Evolutionary conservation across 306 rosid genomes (phyloP).

Genomic region (Quercus engelmannii): DNA sequence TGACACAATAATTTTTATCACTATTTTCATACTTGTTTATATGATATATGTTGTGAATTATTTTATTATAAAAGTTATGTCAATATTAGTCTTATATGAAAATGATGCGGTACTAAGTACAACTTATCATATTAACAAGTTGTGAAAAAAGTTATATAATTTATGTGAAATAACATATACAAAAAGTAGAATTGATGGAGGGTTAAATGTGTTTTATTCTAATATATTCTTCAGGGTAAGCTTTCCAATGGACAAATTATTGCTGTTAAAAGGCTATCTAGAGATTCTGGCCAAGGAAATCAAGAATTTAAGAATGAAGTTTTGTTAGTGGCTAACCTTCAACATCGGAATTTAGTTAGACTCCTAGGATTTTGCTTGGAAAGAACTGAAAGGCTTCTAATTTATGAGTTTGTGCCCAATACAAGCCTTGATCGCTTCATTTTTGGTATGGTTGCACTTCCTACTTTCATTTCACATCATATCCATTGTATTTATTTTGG

Average conservation of each 20-base stretch:
- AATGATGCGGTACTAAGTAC: no score
- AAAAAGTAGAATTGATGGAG: neutral
- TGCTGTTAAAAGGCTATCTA: neutral
- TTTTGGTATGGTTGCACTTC: neutral
- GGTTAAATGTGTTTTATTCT: neutral
- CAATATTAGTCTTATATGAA: no score
- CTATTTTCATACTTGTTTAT: no score
- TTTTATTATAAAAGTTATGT: no score
- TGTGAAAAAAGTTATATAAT: neutral
- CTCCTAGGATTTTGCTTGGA: neutral
- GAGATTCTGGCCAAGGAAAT: neutral
- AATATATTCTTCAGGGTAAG: neutral
- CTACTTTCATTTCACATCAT: neutral
- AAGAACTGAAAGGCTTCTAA: neutral
- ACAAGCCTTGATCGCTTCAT: neutral
- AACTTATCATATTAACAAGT: no score
- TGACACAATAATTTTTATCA: no score
- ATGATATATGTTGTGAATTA: no score
- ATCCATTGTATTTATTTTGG: neutral
- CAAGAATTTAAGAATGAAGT: neutral
- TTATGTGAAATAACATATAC: no score
- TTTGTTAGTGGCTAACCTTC: neutral
- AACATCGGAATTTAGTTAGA: neutral
- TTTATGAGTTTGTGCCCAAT: neutral
- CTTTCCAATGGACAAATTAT: neutral